These are phyloP conservation scores for Pharus latifolius DNA, from an alignment of 176 grass and related monocot genomes.

Conservation along the genomic window DNA sequence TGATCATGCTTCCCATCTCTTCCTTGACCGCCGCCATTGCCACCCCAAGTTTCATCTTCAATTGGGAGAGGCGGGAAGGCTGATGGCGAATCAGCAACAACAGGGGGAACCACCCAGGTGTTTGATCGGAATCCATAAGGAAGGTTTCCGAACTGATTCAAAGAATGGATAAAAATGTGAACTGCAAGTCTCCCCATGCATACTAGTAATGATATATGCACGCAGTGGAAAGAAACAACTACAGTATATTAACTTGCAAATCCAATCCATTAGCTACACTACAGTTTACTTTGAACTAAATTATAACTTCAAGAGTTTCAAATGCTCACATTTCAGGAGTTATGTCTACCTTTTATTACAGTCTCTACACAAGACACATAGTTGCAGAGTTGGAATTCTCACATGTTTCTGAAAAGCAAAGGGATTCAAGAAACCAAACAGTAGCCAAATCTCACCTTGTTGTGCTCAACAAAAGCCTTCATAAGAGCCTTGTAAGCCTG, in stretches of 20 bases:
- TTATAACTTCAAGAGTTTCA: background rate
- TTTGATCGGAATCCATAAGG: conserved; percentile 98
- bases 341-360: no score
- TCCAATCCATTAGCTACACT: background rate
- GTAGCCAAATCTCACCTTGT: conserved; percentile 58
- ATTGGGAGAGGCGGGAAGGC: conserved; percentile 79
- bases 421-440: background rate
- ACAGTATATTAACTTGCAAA: background rate
- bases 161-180: background rate
- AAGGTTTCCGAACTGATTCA: conserved; percentile 90
- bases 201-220: background rate
- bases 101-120: conserved; percentile 85
- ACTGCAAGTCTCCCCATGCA: conserved; percentile 3
- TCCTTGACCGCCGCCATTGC: conserved; percentile 80
- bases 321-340: background rate
- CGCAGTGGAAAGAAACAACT: background rate
- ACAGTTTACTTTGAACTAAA: background rate
- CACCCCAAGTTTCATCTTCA: conserved; percentile 88
- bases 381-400: no score
- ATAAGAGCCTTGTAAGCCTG: conserved; percentile 94
- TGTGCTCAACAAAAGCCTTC: conserved; percentile 96
- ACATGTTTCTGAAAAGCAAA: background rate
- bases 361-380: no score
- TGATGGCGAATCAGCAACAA: conserved; percentile 62
- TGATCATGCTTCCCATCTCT: conserved; percentile 62